Evolutionary conservation across 352 stramenopile species (phyloP).

Genomic region (Globisporangium apiculatum): DNA sequence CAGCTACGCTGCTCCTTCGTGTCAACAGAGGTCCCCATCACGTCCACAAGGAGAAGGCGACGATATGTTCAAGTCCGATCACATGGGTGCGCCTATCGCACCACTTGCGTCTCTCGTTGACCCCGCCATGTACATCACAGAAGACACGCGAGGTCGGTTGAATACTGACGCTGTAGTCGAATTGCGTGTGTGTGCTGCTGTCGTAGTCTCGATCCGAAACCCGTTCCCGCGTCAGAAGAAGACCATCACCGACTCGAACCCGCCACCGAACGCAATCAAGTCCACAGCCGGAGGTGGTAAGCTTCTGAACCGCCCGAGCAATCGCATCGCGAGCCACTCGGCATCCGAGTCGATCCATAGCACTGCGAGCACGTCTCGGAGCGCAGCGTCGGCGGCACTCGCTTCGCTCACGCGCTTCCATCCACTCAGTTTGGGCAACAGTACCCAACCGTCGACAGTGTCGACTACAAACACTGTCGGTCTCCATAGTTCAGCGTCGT

Average conservation of each 20-base stretch:
- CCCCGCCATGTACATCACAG: background rate
- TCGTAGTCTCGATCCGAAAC: slow-evolving; percentile 18
- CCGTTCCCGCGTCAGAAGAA: slow-evolving; percentile 36
- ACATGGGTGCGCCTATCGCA: slow-evolving; percentile 6
- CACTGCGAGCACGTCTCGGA: slow-evolving; percentile 12
- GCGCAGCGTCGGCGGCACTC: slow-evolving; percentile 23
- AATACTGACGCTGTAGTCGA: background rate
- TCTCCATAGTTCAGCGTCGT: background rate
- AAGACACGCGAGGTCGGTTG: background rate
- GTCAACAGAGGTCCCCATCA: background rate
- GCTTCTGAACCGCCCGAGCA: slow-evolving; percentile 23
- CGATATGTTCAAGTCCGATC: slow-evolving; percentile 27
- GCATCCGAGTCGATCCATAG: slow-evolving; percentile 14
- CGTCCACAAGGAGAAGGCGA: slow-evolving; percentile 3
- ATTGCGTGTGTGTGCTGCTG: background rate
- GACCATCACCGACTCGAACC: slow-evolving; percentile 24
- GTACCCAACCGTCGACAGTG: slow-evolving; percentile 21
- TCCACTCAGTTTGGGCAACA: slow-evolving; percentile 6
- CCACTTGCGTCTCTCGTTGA: slow-evolving; percentile 2
- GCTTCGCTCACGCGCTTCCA: slow-evolving; percentile 43
- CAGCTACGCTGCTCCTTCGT: background rate
- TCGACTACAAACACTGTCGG: slow-evolving; percentile 2
- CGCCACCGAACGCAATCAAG: slow-evolving; percentile 7
- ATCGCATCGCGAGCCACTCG: slow-evolving; percentile 16
- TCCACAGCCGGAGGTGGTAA: slow-evolving; percentile 15